These are phyloP conservation scores for Syzygium jambos DNA, from an alignment of 345 rosid species.

Conservation along the genomic window DNA sequence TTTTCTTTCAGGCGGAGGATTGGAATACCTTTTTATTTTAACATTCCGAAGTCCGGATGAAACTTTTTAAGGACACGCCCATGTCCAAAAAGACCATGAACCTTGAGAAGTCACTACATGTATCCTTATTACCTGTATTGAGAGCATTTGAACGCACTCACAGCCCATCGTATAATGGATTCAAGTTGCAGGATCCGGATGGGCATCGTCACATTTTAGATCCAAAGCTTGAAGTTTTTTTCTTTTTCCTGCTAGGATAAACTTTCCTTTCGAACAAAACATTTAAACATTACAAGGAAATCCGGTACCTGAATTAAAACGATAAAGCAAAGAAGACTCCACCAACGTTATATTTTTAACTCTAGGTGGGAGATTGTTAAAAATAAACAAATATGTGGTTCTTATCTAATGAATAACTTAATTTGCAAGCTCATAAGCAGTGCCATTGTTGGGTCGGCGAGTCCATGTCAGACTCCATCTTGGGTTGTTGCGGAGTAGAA, in stretches of 20 bases:
- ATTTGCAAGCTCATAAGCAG: background rate
- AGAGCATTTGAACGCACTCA: background rate
- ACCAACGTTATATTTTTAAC: background rate
- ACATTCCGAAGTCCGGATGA: no score
- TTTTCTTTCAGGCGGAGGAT: no score
- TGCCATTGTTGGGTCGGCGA: rapidly evolving
- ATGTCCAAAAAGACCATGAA: no score
- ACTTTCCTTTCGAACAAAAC: background rate
- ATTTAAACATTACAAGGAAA: background rate
- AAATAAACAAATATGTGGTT: background rate
- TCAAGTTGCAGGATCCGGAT: background rate
- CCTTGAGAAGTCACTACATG: background rate
- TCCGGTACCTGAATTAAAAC: rapidly evolving
- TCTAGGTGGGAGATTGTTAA: background rate
- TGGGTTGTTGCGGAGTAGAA: background rate
- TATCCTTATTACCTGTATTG: background rate
- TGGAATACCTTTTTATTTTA: no score
- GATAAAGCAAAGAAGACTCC: background rate
- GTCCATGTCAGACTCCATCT: background rate
- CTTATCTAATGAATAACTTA: background rate
- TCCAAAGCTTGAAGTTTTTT: background rate
- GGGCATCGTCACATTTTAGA: background rate
- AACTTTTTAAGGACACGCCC: no score
- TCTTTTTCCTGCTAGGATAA: background rate
- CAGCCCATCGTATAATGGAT: background rate